Evolutionary conservation across 805 yeast species (phyloP).

Genomic region (Kazachstania kunashirensis): DNA sequence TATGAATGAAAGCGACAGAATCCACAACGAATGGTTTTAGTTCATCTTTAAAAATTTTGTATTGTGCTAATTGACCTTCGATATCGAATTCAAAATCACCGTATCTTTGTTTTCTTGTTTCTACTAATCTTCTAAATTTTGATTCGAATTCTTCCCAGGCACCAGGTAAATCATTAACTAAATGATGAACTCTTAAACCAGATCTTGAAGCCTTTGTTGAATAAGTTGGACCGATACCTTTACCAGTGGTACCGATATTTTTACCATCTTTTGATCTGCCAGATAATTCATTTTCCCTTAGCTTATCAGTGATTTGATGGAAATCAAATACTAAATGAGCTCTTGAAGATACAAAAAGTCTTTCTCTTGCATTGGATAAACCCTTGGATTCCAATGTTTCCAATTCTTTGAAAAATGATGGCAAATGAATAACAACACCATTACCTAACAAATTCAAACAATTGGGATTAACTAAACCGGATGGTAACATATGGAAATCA

Average conservation of each 20-base stretch:
- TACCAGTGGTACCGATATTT: conserved; percentile 96
- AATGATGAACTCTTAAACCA: conserved; percentile 93
- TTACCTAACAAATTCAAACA: conserved; percentile 87
- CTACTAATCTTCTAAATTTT: conserved; percentile 65
- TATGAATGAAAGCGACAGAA: conserved; percentile 74
- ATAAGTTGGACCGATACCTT: conserved; percentile 98
- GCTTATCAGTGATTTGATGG: conserved; percentile 94
- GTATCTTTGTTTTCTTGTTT: conserved; percentile 78
- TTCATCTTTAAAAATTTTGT: conserved; percentile 61
- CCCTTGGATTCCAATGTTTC: conserved; percentile 76
- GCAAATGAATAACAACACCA: conserved; percentile 93
- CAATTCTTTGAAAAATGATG: conserved; percentile 84
- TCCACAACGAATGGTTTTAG: conserved; percentile 90
- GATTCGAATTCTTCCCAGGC: conserved; percentile 88
- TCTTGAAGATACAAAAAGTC: conserved; percentile 83
- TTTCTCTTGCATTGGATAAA: conserved; percentile 42
- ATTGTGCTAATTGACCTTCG: conserved; percentile 69
- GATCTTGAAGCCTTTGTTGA: conserved; percentile 95
- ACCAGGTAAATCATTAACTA: conserved; percentile 78
- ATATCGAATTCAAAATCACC: conserved; percentile 86
- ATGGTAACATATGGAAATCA: conserved; percentile 98
- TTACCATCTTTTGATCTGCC: conserved; percentile 42
- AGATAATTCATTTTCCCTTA: conserved; percentile 85
- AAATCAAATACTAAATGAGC: conserved; percentile 96
- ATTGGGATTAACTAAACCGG: conserved; percentile 91